Percentiles rank a stretch among this genome's conserved stretches.
Conservation (phyloP, 345 rosid genomes). For the Linum usitatissimum region DNA sequence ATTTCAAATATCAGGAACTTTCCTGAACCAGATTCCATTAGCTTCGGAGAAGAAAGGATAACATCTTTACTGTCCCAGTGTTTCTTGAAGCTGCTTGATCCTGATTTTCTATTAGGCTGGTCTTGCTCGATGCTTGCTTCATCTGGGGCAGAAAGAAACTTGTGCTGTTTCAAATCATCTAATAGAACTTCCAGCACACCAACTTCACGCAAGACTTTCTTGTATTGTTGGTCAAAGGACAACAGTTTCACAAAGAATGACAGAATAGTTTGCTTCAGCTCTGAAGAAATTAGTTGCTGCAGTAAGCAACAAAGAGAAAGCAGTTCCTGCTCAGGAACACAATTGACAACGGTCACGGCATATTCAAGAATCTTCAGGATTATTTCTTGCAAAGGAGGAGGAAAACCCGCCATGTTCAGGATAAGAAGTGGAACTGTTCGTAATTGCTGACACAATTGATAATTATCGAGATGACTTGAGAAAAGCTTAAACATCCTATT, state of each 20-base stretch:
- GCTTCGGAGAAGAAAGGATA: constrained; percentile 84
- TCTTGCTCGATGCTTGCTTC: constrained; percentile 29
- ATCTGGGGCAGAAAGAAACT: constrained; percentile 69
- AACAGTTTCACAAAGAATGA: constrained; percentile 89
- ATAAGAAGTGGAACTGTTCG: constrained; percentile 94
- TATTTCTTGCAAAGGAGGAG: constrained; percentile 81
- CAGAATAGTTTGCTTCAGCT: constrained; percentile 82
- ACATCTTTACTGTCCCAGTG: constrained; percentile 72
- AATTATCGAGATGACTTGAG: constrained; percentile 96
- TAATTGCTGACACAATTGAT: constrained; percentile 75
- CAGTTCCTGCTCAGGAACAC: constrained; percentile 98
- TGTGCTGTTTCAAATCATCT: constrained; percentile 94
- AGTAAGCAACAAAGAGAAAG: constrained; percentile 93
- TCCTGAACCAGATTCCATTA: constrained; percentile 73
- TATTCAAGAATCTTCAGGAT: constrained; percentile 96
- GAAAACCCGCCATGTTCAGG: constrained; percentile 93
- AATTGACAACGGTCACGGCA: constrained; percentile 96
- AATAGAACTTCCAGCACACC: constrained; percentile 89
- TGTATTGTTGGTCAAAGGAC: constrained; percentile 97
- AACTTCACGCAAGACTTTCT: constrained; percentile 94
- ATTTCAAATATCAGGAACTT: constrained; percentile 78
- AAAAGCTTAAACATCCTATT: constrained; percentile 96
- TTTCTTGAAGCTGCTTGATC: constrained; percentile 72
- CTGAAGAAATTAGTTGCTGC: constrained; percentile 91
- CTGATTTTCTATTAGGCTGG: constrained; percentile 55